A percentile compares a stretch with the other conserved stretches of the same genome.
Evolutionary conservation across 352 stramenopile genomes (phyloP).

Genomic region (Globisporangium cederbergense): DNA sequence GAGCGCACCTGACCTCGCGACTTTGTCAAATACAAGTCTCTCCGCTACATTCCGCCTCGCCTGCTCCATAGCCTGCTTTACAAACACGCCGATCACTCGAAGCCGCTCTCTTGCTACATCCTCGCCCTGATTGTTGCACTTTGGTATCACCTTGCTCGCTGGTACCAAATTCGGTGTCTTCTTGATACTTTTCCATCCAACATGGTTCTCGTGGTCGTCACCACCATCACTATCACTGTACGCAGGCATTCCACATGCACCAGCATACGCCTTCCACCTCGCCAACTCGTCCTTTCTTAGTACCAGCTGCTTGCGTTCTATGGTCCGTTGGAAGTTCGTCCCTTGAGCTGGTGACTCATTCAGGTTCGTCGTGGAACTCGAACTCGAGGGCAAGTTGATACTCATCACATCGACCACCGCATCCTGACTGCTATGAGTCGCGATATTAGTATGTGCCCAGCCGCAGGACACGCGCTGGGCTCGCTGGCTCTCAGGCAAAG

Average conservation of each 20-base stretch:
- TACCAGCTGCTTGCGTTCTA: constrained; percentile 15
- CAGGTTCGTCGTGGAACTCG: not conserved
- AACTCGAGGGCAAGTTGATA: not conserved
- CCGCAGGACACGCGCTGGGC: constrained; percentile 53
- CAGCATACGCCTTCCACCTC: constrained; percentile 7
- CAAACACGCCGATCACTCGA: constrained; percentile 1
- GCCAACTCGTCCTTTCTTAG: constrained; percentile 8
- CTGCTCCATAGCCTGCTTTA: not conserved
- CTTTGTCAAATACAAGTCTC: not conserved
- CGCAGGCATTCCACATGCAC: constrained; percentile 3
- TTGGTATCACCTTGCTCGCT: not conserved
- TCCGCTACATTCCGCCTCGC: not conserved
- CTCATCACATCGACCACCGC: not conserved
- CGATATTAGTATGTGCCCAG: constrained; percentile 64
- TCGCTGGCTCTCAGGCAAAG: constrained; percentile 32
- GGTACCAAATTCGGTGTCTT: not conserved
- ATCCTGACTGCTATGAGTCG: constrained; percentile 28
- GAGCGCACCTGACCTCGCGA: not conserved
- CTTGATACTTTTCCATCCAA: not conserved
- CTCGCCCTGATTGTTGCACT: constrained; percentile 1
- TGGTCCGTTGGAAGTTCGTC: constrained; percentile 11
- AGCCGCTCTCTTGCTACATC: not conserved
- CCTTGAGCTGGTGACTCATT: not conserved
- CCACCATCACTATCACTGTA: too few species aligned
- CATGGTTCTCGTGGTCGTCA: not conserved